Evolutionary conservation across 768 basidiomycete genomes (phyloP).

Genomic region (Leccinellum rugosiceps): DNA sequence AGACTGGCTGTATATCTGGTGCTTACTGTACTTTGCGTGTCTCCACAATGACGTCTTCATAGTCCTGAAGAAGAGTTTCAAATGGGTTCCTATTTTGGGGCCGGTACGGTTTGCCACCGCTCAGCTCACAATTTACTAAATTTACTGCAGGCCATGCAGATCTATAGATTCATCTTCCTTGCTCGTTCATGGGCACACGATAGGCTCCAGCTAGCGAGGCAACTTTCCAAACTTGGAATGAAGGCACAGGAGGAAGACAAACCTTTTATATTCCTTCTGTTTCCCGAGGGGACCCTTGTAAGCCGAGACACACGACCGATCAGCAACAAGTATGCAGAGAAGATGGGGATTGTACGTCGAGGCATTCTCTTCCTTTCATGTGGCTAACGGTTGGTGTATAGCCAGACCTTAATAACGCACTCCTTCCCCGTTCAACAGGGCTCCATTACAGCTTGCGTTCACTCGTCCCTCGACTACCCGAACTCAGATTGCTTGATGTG

Average conservation of each 20-base stretch:
- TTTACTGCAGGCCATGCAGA: constrained; percentile 75
- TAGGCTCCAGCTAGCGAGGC: constrained; percentile 57
- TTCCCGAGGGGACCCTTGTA: constrained; percentile 95
- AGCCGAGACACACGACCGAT: constrained; percentile 82
- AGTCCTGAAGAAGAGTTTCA: constrained; percentile 87
- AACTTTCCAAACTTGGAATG: constrained; percentile 66
- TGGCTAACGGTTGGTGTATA: constrained; percentile 31
- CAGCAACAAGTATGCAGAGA: constrained; percentile 85
- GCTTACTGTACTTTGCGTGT: constrained; percentile 67
- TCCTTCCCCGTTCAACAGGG: constrained; percentile 92
- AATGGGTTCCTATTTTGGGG: constrained; percentile 82
- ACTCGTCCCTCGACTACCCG: constrained; percentile 71
- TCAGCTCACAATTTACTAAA: constrained; percentile 6
- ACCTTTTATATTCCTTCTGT: constrained; percentile 81
- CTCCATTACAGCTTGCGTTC: constrained; percentile 82
- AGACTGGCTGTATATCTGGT: constrained; percentile 91
- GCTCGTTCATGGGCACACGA: constrained; percentile 90
- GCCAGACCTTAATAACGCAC: constrained; percentile 75
- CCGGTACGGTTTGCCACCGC: constrained; percentile 55
- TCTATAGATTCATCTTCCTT: constrained; percentile 92
- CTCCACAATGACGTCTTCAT: constrained; percentile 79
- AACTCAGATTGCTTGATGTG: constrained; percentile 81
- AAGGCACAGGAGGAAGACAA: constrained; percentile 64
- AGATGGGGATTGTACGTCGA: constrained; percentile 76
- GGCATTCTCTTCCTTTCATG: constrained; percentile 2